Percentiles rank a stretch among this genome's conserved stretches.
Conservation (phyloP, 352 stramenopile species). For the Globisporangium megalacanthum region DNA sequence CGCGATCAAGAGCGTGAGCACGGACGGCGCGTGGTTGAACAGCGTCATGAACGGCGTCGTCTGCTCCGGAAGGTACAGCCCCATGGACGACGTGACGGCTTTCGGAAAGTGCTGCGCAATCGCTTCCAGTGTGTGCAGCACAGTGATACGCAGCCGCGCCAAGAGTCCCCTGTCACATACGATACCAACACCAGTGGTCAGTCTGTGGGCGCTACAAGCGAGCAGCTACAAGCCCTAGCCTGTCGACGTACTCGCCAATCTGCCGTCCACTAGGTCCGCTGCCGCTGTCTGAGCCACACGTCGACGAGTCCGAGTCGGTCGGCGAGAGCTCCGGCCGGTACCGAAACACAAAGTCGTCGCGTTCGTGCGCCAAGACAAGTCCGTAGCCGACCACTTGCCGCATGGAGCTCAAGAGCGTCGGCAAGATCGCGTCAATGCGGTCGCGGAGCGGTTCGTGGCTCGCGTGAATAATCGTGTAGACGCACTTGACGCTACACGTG, state of each 20-base stretch:
- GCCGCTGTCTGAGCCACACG: constrained; percentile 57
- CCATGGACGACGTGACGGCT: constrained; percentile 69
- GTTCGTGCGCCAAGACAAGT: constrained; percentile 40
- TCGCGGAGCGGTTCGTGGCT: constrained; percentile 54
- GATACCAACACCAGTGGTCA: not conserved
- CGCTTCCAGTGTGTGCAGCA: constrained; percentile 63
- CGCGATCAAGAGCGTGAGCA: constrained; percentile 70
- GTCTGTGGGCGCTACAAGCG: not conserved
- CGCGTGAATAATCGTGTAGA: constrained; percentile 76
- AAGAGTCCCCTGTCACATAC: constrained; percentile 42
- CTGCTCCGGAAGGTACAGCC: constrained; percentile 77
- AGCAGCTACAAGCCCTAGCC: not conserved
- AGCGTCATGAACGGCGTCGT: constrained; percentile 80
- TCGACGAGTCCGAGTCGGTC: constrained; percentile 68
- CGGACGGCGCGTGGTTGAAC: constrained; percentile 65
- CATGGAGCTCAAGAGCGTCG: constrained; percentile 69
- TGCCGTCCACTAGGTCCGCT: constrained; percentile 17
- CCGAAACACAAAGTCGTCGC: constrained; percentile 50
- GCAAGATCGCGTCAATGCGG: constrained; percentile 51
- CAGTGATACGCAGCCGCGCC: constrained; percentile 64
- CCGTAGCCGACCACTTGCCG: constrained; percentile 73
- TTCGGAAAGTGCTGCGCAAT: constrained; percentile 67
- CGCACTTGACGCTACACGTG: constrained; percentile 84
- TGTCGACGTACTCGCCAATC: constrained; percentile 42
- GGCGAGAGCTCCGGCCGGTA: constrained; percentile 52